Evolutionary conservation across 768 basidiomycete genomes (phyloP), one percentile per base, ranked within the genome.

Genomic region (Lentinula sp.): DNA sequence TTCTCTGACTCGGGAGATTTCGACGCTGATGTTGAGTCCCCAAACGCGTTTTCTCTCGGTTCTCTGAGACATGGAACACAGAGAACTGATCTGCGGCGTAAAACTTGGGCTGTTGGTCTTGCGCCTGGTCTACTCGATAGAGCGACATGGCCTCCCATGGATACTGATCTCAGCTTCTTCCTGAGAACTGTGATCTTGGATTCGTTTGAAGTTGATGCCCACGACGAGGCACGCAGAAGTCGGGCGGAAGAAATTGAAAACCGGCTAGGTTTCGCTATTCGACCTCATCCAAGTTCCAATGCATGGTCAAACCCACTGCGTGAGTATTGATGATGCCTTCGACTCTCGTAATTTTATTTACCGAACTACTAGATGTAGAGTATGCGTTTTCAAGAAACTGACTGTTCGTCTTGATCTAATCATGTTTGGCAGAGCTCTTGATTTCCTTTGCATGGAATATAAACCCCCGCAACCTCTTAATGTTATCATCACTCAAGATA

Each of bases 401-500:
- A 32, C 13, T 5, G 15, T 34, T 32, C 34, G n/a, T 34, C 9
- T 35, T 9, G 11, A 42, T 21, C 48, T 49, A 34, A 23, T 63
- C 51, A 51, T 54, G 32, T 63, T 16, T 53, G 34, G 5, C 64
- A 92, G 91, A 70, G 93, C 94, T 6, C 70, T 96, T 46, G 94
- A 95, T 70, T 96, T 95, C 69, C 74, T 96, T 13, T 92, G 91
- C 68, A 86, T 96, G 76, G 86, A 93, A 64, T 96, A 96, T 71
- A 89, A 89, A 66, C 87, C 91, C n/a, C 91, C 93, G 1, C 78
- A 79, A n/a, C 84, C 92, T 0, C 74, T 96, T 42, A 83, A 86
- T 50, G 79, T 86, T 10, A 69, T 96, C 9, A 88, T 96, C 35
- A 84, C 91, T 2, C 76, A 83, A 1, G 78, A 82, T 4, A 80